A percentile compares a stretch with the other conserved stretches of the same genome.
phyloP scores from a whole-genome alignment of 2,329 filamentous ascomycete genomes.

The Sclerotinia borealis region DNA sequence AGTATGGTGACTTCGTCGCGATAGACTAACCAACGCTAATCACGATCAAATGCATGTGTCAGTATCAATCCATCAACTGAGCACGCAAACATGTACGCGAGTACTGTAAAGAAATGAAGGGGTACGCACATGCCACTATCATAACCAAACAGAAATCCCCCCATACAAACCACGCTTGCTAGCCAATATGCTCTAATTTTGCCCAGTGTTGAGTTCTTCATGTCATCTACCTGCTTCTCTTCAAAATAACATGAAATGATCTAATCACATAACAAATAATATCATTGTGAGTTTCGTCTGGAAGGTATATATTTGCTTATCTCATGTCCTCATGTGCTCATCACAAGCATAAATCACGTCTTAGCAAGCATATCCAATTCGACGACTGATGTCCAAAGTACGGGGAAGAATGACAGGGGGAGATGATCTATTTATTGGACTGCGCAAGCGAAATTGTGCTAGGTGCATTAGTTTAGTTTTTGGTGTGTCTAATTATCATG shows the following conservation, averaged over 20 bases:
- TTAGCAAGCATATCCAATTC: neutral
- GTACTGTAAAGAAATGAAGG: neutral
- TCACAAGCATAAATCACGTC: neutral
- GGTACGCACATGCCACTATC: constrained; percentile 36
- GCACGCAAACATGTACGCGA: neutral
- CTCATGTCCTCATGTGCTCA: neutral
- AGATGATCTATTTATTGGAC: neutral
- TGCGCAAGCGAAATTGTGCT: neutral
- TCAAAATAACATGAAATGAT: neutral
- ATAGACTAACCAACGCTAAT: constrained; percentile 26
- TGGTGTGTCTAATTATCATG: no score
- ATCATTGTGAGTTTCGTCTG: neutral
- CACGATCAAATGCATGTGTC: no score
- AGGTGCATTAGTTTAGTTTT: neutral
- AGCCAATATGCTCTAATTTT: constrained; percentile 46
- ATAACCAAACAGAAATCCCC: constrained; percentile 43
- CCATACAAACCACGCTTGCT: constrained; percentile 45
- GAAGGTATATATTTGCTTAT: neutral
- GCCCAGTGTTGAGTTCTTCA: constrained; percentile 27
- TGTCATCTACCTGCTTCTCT: neutral
- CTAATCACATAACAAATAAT: neutral
- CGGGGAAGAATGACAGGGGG: no score
- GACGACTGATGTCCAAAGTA: neutral
- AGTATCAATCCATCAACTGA: neutral
- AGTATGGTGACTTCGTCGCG: neutral